These are phyloP conservation scores for Dendrothele bispora DNA, from an alignment of 768 basidiomycete species.

Conservation along the genomic window DNA sequence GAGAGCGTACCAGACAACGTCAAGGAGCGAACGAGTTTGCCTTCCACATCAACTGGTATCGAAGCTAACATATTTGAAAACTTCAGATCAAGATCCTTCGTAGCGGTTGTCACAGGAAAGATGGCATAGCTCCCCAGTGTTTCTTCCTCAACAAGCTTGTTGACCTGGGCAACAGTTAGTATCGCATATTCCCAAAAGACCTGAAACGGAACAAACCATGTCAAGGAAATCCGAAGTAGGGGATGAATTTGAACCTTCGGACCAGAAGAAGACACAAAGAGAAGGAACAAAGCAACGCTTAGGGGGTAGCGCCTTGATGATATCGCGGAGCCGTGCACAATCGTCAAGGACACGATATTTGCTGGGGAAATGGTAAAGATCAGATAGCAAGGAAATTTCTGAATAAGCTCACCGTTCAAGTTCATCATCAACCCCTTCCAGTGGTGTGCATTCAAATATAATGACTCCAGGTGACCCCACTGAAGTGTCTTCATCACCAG, in stretches of 20 bases:
- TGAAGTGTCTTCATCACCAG: slow-evolving; percentile 18
- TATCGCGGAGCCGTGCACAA: slow-evolving; percentile 66
- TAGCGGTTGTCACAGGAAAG: slow-evolving; percentile 50
- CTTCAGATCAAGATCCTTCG: slow-evolving; percentile 59
- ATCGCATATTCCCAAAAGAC: slow-evolving; percentile 1
- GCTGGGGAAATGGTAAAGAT: slow-evolving; percentile 30
- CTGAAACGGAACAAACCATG: slow-evolving; percentile 47
- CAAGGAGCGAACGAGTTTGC: slow-evolving; percentile 49
- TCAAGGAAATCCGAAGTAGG: slow-evolving; percentile 49
- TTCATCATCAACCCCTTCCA: slow-evolving; percentile 61
- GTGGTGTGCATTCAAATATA: slow-evolving; percentile 73
- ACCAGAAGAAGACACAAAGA: slow-evolving; percentile 63
- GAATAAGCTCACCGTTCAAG: slow-evolving; percentile 55
- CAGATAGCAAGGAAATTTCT: slow-evolving; percentile 3
- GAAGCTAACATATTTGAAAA: slow-evolving; percentile 41
- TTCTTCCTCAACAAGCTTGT: slow-evolving; percentile 45
- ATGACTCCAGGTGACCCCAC: slow-evolving; percentile 61
- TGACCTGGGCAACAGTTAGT: slow-evolving; percentile 35
- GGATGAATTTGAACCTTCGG: slow-evolving; percentile 38
- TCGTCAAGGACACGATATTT: slow-evolving; percentile 75
- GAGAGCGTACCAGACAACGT: slow-evolving; percentile 50
- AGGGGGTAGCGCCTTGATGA: slow-evolving; percentile 52
- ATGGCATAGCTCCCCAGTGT: slow-evolving; percentile 39
- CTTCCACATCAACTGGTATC: slow-evolving; percentile 54
- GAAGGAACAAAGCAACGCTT: slow-evolving; percentile 63